Evolutionary conservation across 2,329 filamentous ascomycete species (phyloP), one percentile per base, ranked within the genome.

Genomic region (Periconia sp.): DNA sequence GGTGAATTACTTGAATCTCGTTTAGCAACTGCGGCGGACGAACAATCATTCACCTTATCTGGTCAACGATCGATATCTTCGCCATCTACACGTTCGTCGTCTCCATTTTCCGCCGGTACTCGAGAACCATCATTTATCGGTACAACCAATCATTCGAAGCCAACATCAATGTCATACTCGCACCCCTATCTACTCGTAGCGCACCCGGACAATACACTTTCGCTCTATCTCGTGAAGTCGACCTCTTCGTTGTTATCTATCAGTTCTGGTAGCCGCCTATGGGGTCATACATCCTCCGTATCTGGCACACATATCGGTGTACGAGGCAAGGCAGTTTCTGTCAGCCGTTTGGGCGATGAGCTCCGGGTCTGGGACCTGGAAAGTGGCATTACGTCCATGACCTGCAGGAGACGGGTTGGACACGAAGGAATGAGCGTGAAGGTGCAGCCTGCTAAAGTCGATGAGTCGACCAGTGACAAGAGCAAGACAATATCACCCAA

Each of bases 241-340:
- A 90, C 83, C 3, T 76, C 84, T 1, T 81, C 84, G 0, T 68
- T 72, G 1, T 79, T 96, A 1, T 84, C 82, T 1, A 86, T 97
- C 51, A 88, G 89, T 37, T 77, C 85, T 0, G 90, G 89, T 1
- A 87, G 86, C 58, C 83, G 91, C 27, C 82, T 97, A 6, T 96
- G 91, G 90, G 92, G 92, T 8, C 92, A 96, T 68, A 96, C 92
- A 0, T 95, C 92, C 1, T 90, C 90, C 2, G 91, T 97, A 33
- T 91, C 90, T 46, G 88, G 90, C 31, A 91, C 90, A 8, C 88
- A 95, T 65, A 90, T 96, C 50, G 92, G 90, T 17, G 85, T 89
- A 43, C 85, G 89, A 37, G 92, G 92, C 17, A 95, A 92, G 72
- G 92, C 92, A 0, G 90, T 97, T 3, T 95, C 91, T n/a, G 88